phyloP scores from a whole-genome alignment of 305 asterid species.

The Fraxinus baroniana region DNA sequence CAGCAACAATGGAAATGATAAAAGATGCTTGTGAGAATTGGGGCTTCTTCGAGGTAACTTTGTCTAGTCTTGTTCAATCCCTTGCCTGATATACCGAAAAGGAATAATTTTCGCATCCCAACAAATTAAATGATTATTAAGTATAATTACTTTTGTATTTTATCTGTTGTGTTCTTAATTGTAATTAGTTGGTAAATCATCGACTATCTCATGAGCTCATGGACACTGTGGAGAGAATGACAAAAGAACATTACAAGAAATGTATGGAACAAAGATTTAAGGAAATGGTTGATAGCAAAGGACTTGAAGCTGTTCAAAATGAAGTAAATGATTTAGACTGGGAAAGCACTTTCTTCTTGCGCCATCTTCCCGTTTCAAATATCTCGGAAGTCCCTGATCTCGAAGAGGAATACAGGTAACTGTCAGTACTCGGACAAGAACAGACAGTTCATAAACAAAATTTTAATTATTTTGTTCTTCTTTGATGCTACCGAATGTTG shows the following conservation, averaged over 20 bases:
- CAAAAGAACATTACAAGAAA: conserved; percentile 51
- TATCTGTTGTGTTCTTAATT: background rate
- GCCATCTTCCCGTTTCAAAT: conserved; percentile 70
- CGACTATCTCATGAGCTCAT: conserved; percentile 40
- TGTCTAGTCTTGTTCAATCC: background rate
- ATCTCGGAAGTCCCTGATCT: conserved; percentile 77
- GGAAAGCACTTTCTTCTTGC: conserved; percentile 66
- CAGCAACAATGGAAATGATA: conserved; percentile 43
- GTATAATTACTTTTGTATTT: background rate
- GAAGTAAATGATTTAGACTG: conserved; percentile 77
- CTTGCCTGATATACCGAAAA: background rate
- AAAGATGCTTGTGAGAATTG: conserved; percentile 61
- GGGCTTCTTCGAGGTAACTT: conserved; percentile 58
- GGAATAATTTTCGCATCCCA: background rate
- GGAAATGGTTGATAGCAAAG: conserved; percentile 42
- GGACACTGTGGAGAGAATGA: conserved; percentile 47
- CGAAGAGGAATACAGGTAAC: conserved; percentile 64
- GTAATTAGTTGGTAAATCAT: conserved; percentile 34
- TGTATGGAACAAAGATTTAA: conserved; percentile 51
- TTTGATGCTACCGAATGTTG: background rate
- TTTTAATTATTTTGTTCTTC: background rate
- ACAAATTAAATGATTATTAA: background rate
- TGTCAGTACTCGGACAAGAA: background rate
- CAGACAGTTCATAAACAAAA: background rate
- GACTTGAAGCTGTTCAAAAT: conserved; percentile 41